Base-by-base conservation (phyloP, 306 rosid genomes). In the Cicer bijugum region DNA sequence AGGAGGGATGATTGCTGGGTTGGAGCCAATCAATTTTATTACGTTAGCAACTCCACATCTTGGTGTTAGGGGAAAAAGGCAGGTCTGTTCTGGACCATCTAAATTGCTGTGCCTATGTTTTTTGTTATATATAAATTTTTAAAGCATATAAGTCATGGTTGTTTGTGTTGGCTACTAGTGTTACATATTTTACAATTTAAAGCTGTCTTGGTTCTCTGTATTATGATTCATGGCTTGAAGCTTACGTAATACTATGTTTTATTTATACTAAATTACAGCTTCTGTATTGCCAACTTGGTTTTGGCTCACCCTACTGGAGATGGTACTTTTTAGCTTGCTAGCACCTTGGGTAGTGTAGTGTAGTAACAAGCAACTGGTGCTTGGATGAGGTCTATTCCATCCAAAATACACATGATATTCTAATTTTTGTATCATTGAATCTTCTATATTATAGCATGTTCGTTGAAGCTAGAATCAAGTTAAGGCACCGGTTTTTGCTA, bases 31-130 rank as follows among this genome's bases (percentile, higher is more conserved):
- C 82, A 94, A 82, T 88, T 94, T 94, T 82, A 85, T 94, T 67
- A 89, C 98, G 80, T 83, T 94, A 84, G 97, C 98, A 60, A 88
- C 95, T 78, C 98, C 98, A 38, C 98, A 94, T 85, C 97, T 94
- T 51, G 97, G 97, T 12, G 96, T 91, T 72, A 88, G 95, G 85
- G 97, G 98, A 51, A 94, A 79, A 86, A 87, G 76, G 6, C 98
- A 94, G 97, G 98, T 94, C 20, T 70, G 87, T 90, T 37, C 50
- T 42, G 40, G 52, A 77, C 60, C 69, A 79, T 78, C 55, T 71
- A 28, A 39, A 53, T 57, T 75, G 33, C 65, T 64, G 68, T n/a
- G 65, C 61, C 55, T 6, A 53, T 82, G 60, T 53, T 38, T 39
- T 65, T 20, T 14, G 38, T 7, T 39, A 39, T 67, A 43, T 75